Conservation (phyloP, 2,329 filamentous ascomycete species). For the Cladobotryum protrusum region DNA sequence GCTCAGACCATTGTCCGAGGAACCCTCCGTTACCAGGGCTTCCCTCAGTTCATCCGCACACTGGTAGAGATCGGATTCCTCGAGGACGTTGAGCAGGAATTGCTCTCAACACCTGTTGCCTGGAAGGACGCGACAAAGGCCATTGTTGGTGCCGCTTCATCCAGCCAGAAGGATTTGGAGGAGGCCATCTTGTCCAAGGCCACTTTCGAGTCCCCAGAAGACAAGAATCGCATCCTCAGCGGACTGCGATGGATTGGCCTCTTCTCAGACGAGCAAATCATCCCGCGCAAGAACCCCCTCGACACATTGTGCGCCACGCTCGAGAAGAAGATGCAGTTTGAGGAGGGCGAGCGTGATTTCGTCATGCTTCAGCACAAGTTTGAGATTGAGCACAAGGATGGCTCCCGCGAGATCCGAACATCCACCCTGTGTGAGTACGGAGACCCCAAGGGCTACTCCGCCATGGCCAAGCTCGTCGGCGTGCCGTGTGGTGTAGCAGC, state of each 20-base stretch:
- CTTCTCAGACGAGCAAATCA: constrained; percentile 64
- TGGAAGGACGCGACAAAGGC: constrained; percentile 84
- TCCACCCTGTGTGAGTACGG: constrained; percentile 83
- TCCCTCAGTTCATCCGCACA: constrained; percentile 81
- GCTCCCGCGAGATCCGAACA: constrained; percentile 67
- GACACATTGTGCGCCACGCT: constrained; percentile 87
- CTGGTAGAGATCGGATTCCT: constrained; percentile 89
- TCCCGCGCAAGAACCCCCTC: constrained; percentile 69
- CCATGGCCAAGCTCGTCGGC: constrained; percentile 68
- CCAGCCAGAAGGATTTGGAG: constrained; percentile 61
- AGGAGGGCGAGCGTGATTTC: constrained; percentile 74
- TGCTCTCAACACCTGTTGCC: constrained; percentile 58
- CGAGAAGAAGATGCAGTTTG: constrained; percentile 88
- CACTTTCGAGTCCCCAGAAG: constrained; percentile 59
- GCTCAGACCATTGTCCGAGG: constrained; percentile 80
- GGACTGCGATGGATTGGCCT: constrained; percentile 67
- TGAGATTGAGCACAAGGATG: constrained; percentile 75
- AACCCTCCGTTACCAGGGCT: constrained; percentile 79
- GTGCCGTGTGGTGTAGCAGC: constrained; percentile 61
- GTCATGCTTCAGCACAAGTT: constrained; percentile 78
- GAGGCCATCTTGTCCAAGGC: constrained; percentile 70
- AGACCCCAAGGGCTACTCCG: constrained; percentile 68
- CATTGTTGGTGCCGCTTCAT: constrained; percentile 63
- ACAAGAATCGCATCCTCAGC: constrained; percentile 63
- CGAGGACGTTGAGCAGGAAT: constrained; percentile 58